Base-by-base conservation (phyloP, 495 filamentous ascomycete genomes). In the Copromyces sp. region DNA sequence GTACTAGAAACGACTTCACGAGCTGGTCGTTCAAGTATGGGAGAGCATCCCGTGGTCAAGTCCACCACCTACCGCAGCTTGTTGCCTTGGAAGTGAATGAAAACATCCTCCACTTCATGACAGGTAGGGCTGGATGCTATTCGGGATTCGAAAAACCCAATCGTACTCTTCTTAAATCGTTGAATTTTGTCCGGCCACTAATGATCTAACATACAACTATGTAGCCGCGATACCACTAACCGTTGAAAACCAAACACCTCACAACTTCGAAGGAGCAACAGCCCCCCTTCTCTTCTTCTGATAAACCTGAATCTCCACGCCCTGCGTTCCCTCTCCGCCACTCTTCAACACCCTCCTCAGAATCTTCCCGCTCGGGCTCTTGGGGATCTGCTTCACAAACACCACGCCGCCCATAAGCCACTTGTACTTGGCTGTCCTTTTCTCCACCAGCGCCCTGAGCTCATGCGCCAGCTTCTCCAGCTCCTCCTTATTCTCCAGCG, bases 321-420 rank as follows among this genome's bases (percentile, higher is more conserved):
- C 76, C 73, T 61, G 32, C 0, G 72, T 74, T 29, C 68, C 74
- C 29, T 73, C 44, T 1, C 75, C 79, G 8, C 73, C 74, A 35
- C 68, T 71, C 73, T 78, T 79, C 72, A 92, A 78, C 73, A 89
- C 77, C 71, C 87, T 80, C 73, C 89, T 85, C 75, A 92, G 78
- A 20, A 92, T 92, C 83, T 91, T 92, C 17, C 89, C 89, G 73
- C 86, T 89, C 0, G 90, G 85, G 76, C 86, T 89, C 81, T 91
- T 91, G n/a, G 90, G 90, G 61, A 92, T 87, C 71, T 84, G 85
- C 20, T 86, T 78, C 7, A 90, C 75, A 78, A 92, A 88, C 77
- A 91, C 88, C 16, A 92, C 78, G 78, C 82, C 89, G 77, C 82
- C 90, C 72, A 84, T 83, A n/a, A 92, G 78, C 87, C 88, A 90